Base-by-base conservation (phyloP, 352 stramenopile species). In the Pythium guiyangense region DNA sequence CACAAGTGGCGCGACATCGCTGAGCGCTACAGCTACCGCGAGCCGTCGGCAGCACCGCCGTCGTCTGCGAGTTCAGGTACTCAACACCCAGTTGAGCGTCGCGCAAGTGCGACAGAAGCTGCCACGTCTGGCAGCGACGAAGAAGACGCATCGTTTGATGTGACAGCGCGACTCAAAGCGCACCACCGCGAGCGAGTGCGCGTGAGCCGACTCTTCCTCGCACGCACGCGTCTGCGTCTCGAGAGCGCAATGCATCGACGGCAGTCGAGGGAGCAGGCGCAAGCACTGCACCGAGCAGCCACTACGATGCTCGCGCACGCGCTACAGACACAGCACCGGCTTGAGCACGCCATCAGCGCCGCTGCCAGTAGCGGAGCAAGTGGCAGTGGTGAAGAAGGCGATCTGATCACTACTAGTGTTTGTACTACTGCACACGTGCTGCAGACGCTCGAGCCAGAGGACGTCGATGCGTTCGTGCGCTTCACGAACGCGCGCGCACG, bases 1-100 rank as follows among this genome's bases (percentile, higher is more conserved):
- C 44, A 26, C 59, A 82, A 84, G 37, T 86, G 71, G 77, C 59
- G 64, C 2, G 47, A 73, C 18, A 46, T 83, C 18, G 26, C 51
- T 18, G 25, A 67, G 14, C 69, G 37, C 2, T 77, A 76, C 43
- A 58, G 57, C 3, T 78, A 74, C 50, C 17, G 12, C n/a, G 26
- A 39, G n/a, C 2, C 22, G 9, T 17, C 34, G 35, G 14, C 40
- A 27, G 2, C n/a, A n/a, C n/a, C 44, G 25, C 10, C n/a, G 6
- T 12, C 25, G 6, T 25, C 53, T n/a, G 10, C 25, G 26, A 14
- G 14, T 27, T 18, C 20, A 31, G 31, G 12, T 37, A 9, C 4
- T 9, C 4, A 37, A 37, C 31, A 37, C n/a, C n/a, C 14, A 6
- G 14, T 4, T 20, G 37, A 43, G 4, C 2, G 37, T n/a, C 45